Evolutionary conservation across 1,284 basidiomycete genomes (phyloP), one percentile per base, ranked within the genome.

Genomic region (Kalmanozyma brasiliensis): DNA sequence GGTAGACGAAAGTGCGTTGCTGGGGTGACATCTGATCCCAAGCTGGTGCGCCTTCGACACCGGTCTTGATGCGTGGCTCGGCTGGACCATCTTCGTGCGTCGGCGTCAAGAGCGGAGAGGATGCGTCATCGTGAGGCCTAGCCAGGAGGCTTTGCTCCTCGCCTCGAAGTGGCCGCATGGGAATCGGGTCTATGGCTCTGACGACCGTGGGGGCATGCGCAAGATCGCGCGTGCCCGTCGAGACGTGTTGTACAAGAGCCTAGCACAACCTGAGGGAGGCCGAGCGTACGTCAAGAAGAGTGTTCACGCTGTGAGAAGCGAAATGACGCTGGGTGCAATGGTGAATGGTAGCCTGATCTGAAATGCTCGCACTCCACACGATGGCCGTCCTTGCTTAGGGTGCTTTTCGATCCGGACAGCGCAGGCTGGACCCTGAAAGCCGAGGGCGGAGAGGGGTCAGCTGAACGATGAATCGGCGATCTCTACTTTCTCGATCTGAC

Each of bases 141-240:
- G 66, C 51, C 22, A 69, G 66, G 52, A 69, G 66, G 19, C 51
- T 47, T 37, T 69, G 52, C 51, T 63, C 60, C 56, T 69, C 66
- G 14, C 60, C 60, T 55, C 48, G 55, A 52, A 57, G 49, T 23
- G 55, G 55, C 22, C 52, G 59, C 66, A 69, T 69, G 17, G 56
- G 47, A 51, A 55, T 46, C 55, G 60, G 48, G 47, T 49, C 24
- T 58, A 58, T 59, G 51, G 55, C 55, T 56, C 35, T 33, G 58
- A 46, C 2, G 36, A 24, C 33, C 38, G n/a, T 20, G 14, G 3
- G 41, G 47, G 43, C 41, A 32, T 45, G 55, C 41, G 42, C 53
- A 41, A 24, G 23, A 24, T 34, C 17, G 30, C 43, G 56, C 41
- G 36, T 33, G 42, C 44, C 22, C 47, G 35, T 29, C 33, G 22